phyloP scores from a whole-genome alignment of 2,329 filamentous ascomycete genomes.

The Clarireedia sp. region DNA sequence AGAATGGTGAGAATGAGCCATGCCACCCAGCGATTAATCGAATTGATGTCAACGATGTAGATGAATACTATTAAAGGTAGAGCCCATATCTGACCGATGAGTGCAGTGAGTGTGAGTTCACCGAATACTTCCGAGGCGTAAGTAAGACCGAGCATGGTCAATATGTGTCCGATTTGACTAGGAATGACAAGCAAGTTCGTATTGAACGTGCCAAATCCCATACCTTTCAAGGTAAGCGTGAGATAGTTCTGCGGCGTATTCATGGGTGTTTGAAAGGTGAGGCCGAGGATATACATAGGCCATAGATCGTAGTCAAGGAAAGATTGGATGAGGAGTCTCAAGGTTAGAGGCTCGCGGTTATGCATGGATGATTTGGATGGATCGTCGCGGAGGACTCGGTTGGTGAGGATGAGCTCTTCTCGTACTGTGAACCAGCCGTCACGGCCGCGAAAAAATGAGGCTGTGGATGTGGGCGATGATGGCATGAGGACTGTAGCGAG shows the following conservation, averaged over 20 bases:
- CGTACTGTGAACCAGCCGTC: conserved; percentile 53
- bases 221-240: conserved; percentile 47
- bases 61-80: conserved; percentile 46
- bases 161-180: conserved; percentile 40
- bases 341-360: conserved; percentile 41
- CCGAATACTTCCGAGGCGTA: conserved; percentile 38
- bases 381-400: conserved; percentile 45
- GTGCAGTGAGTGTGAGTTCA: conserved; percentile 41
- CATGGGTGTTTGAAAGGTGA: conserved; percentile 45
- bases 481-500: conserved; percentile 21
- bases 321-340: conserved; percentile 37
- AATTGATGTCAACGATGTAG: conserved; percentile 32
- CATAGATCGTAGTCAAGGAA: conserved; percentile 46
- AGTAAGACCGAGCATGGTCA: conserved; percentile 30
- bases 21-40: conserved; percentile 35
- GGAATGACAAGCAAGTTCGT: conserved; percentile 59
- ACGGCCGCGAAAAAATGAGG: conserved; percentile 49
- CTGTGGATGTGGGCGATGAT: conserved; percentile 24
- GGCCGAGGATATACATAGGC: conserved; percentile 38
- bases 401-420: conserved; percentile 56
- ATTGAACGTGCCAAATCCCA: conserved; percentile 53
- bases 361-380: conserved; percentile 42
- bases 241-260: conserved; percentile 44
- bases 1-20: conserved; percentile 36
- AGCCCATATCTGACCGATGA: conserved; percentile 49